Evolutionary conservation across 2,329 filamentous ascomycete species (phyloP), one percentile per base, ranked within the genome.

Genomic region (Helotiales sp.): DNA sequence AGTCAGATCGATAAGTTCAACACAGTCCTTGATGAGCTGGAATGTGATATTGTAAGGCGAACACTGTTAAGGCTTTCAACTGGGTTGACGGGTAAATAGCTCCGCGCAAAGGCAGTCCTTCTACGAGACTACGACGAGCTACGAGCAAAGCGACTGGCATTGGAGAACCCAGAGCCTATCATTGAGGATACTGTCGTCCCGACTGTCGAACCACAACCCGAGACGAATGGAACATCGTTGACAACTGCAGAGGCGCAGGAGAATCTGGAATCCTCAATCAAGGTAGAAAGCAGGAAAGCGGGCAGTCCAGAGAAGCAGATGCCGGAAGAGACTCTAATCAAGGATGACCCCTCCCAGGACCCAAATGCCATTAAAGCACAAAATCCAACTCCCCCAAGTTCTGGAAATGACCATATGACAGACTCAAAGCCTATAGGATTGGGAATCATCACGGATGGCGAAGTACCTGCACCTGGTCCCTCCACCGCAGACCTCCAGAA

Each of bases 61-160:
- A 33, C 15, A 13, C 52, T 22, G 3, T 24, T 8, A 19, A 30
- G 19, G 36, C 5, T 33, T 25, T 27, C n/a, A 5, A 36, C 38
- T 27, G n/a, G n/a, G n/a, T 59, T 56, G 38, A 65, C 63, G 5
- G 22, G 47, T 10, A n/a, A 12, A 24, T 59, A 82, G 79, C 71
- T 76, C 22, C 71, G 73, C 48, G 81, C 83, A 46, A 87, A 85
- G 67, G 78, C 82, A 2, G 79, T 82, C 13, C 60, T 86, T 15
- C 71, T 77, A 15, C 77, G 83, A 61, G 84, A 86, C 61, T 73
- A 85, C 7, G 78, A 81, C 53, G 64, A 64, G 52, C 44, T 70
- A 27, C 61, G 65, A 56, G 58, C 63, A 33, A 69, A 69, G 59
- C 62, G 66, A 58, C 53, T 64, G 34, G 69, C 65, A 7, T 36